Base-by-base conservation (phyloP, 1,139 yeast species). In the Nakaseomyces bracarensis region DNA sequence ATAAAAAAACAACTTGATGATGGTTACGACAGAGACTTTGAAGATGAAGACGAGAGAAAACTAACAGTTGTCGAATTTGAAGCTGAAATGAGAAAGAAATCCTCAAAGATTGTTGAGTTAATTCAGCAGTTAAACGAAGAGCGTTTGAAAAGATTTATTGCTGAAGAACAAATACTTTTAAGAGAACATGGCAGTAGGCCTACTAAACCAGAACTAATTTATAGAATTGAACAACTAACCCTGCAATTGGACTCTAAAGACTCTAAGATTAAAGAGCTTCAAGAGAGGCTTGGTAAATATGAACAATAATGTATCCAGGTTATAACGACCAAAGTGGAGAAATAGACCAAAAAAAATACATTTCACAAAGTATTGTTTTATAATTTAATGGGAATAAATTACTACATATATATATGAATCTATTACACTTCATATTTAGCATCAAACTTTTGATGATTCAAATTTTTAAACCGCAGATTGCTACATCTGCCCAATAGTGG, bases 131-230 rank as follows among this genome's bases (percentile, higher is more conserved):
- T 82, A 46, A 76, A 75, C 43, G 76, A 75, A 36, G 91, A 82
- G 56, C 68, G 89, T 48, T 66, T 77, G 50, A 70, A 77, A 45
- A 62, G 91, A 41, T 78, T 73, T 49, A 73, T 80, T 14, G 78
- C 85, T 33, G 91, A 82, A 55, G 87, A 81, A 48, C 82, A 78
- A 53, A 77, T 77, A 0, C 57, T 79, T 39, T 58, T 77, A 28
- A 58, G 69, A 49, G 83, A 79, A 50, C 69, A 72, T 47, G 80
- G 80, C 3, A 68, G 67, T 39, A 60, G 65, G 9, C 67, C 84
- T 22, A 73, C 77, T 41, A 66, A 77, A 1, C 64, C 77, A 26
- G 78, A 78, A 43, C 57, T 80, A 47, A 72, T 74, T 40, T 73
- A 75, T 50, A 79, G 76, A 46, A 76, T 78, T 50, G 70, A 77